Conservation (phyloP, 805 yeast genomes). For the Wickerhamia fluorescens region DNA sequence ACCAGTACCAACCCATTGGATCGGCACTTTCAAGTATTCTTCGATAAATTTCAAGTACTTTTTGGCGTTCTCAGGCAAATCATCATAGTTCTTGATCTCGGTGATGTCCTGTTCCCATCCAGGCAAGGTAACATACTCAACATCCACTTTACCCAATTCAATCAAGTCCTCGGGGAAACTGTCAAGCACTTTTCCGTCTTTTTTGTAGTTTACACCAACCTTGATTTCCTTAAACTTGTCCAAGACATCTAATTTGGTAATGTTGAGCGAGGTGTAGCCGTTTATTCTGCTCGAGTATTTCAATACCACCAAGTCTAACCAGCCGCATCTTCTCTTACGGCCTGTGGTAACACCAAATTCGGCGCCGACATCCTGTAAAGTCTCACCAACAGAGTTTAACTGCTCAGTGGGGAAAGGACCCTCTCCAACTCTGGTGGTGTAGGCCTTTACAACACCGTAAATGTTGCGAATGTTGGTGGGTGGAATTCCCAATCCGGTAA, state of each 20-base stretch:
- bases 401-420: slow-evolving; percentile 99
- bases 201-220: slow-evolving; percentile 78
- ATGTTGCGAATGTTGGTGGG: slow-evolving; percentile 74
- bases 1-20: slow-evolving; percentile 98
- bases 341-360: slow-evolving; percentile 98
- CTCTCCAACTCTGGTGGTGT: slow-evolving; percentile 98
- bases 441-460: slow-evolving; percentile 96
- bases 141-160: slow-evolving; percentile 82
- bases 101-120: slow-evolving; percentile 93
- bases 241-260: slow-evolving; percentile 92
- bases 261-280: slow-evolving; percentile 91
- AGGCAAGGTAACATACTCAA: slow-evolving; percentile 82
- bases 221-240: slow-evolving; percentile 84
- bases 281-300: slow-evolving; percentile 87
- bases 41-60: slow-evolving; percentile 81
- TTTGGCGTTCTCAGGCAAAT: slow-evolving; percentile 83
- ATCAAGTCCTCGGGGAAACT: slow-evolving; percentile 91
- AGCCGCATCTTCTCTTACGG: slow-evolving; percentile 97
- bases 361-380: slow-evolving; percentile 85
- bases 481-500: slow-evolving; percentile 96
- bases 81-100: slow-evolving; percentile 56
- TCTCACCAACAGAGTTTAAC: slow-evolving; percentile 78
- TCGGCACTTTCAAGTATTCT: slow-evolving; percentile 73
- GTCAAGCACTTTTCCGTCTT: slow-evolving; percentile 67
- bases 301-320: slow-evolving; percentile 94